These are phyloP conservation scores for Euphorbia peplus DNA, from an alignment of 345 rosid species.

Conservation along the genomic window DNA sequence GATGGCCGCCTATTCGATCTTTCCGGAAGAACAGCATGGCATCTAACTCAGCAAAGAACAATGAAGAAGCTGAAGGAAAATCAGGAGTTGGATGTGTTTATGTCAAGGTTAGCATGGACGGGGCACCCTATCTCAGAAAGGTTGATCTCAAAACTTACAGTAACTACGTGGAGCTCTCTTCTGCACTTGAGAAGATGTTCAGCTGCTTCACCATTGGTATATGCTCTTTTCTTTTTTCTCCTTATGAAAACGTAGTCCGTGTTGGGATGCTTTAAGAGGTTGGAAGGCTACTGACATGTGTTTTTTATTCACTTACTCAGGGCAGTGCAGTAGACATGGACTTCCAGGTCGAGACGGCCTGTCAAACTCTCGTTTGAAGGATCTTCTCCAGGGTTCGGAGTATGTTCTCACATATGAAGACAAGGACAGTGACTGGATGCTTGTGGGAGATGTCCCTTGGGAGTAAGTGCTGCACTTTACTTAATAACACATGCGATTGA, in stretches of 20 bases:
- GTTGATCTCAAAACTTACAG: slow-evolving; percentile 27
- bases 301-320: slow-evolving; percentile 25
- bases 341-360: slow-evolving; percentile 40
- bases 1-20: slow-evolving; percentile 38
- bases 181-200: slow-evolving; percentile 37
- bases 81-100: slow-evolving; percentile 24
- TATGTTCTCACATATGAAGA: slow-evolving; percentile 34
- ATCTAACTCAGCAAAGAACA: slow-evolving; percentile 36
- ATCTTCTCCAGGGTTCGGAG: slow-evolving; percentile 43
- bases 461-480: slow-evolving; percentile 19
- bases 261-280: not conserved
- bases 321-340: slow-evolving; percentile 45
- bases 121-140: slow-evolving; percentile 34
- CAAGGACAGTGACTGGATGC: slow-evolving; percentile 35
- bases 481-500: too few species aligned
- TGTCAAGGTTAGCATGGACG: slow-evolving; percentile 36
- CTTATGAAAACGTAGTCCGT: too few species aligned
- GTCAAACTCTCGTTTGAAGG: slow-evolving; percentile 35
- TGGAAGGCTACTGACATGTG: slow-evolving; percentile 2
- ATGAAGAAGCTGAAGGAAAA: slow-evolving; percentile 38
- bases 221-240: slow-evolving; percentile 1
- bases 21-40: slow-evolving; percentile 34
- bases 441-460: slow-evolving; percentile 36
- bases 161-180: slow-evolving; percentile 31
- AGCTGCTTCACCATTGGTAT: slow-evolving; percentile 62